These are phyloP conservation scores for Paecilomyces variotii DNA, from an alignment of 2,329 filamentous ascomycete species.

Conservation along the genomic window DNA sequence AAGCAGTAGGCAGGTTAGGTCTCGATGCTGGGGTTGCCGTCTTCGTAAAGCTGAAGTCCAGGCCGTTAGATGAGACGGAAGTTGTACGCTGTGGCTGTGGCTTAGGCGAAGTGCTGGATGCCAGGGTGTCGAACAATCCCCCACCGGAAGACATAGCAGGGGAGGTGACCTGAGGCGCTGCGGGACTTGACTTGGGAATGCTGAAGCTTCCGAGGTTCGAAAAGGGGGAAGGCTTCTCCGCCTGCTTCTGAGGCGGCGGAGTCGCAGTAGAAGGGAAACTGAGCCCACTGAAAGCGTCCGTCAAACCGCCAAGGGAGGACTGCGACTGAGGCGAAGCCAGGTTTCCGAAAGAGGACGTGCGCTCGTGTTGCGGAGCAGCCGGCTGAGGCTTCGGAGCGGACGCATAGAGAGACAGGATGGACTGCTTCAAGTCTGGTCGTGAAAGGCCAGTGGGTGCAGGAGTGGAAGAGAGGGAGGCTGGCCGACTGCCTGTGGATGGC, in stretches of 20 bases:
- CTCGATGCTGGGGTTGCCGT: conserved; percentile 43
- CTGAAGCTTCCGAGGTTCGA: conserved; percentile 52
- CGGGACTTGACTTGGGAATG: conserved; percentile 35
- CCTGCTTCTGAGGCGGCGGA: conserved; percentile 25
- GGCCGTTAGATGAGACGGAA: conserved; percentile 50
- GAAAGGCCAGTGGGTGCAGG: conserved; percentile 56
- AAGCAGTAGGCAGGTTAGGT: conserved; percentile 35
- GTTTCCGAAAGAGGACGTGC: conserved; percentile 58
- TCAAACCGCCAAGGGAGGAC: conserved; percentile 53
- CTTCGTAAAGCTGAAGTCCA: conserved; percentile 60
- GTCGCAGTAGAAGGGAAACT: conserved; percentile 50
- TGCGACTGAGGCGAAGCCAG: conserved; percentile 48
- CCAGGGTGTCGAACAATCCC: conserved; percentile 68
- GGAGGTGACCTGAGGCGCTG: conserved; percentile 41
- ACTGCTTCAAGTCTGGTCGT: conserved; percentile 90
- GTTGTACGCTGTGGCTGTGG: conserved; percentile 33
- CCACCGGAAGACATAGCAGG: conserved; percentile 55
- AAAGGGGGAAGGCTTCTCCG: conserved; percentile 55
- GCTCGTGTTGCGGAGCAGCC: conserved; percentile 46
- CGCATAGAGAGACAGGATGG: conserved; percentile 90
- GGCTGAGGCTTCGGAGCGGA: conserved; percentile 71
- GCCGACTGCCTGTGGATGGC: conserved; percentile 61
- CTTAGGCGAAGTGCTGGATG: conserved; percentile 51
- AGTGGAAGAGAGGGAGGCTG: conserved; percentile 70
- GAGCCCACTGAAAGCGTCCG: conserved; percentile 70